Conservation (phyloP, 2,329 filamentous ascomycete species). For the Fusarium sp. region DNA sequence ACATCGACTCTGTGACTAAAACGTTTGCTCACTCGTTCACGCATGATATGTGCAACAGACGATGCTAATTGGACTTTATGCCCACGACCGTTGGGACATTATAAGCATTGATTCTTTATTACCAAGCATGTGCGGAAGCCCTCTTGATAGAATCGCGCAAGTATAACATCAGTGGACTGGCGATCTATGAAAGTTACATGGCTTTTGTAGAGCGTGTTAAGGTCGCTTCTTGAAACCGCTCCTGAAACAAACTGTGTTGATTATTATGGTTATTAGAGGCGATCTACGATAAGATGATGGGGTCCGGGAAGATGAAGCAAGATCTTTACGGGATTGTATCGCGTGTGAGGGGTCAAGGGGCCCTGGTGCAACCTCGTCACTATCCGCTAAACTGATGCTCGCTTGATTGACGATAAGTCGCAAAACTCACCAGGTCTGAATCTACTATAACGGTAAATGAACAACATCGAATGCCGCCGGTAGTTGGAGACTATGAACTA, state of each 20-base stretch:
- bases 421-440: neutral
- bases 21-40: neutral
- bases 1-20: neutral
- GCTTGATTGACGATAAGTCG: neutral
- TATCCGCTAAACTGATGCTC: neutral
- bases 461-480: slow-evolving; percentile 16
- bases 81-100: too few species aligned
- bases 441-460: neutral
- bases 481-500: slow-evolving; percentile 26
- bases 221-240: neutral
- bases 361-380: neutral
- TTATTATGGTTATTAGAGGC: neutral
- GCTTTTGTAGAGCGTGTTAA: neutral
- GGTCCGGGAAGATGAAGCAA: neutral
- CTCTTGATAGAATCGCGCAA: neutral
- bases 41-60: neutral
- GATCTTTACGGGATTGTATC: slow-evolving; percentile 10
- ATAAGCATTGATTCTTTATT: neutral
- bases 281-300: slow-evolving; percentile 1
- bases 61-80: neutral
- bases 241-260: neutral
- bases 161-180: neutral
- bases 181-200: neutral
- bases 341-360: neutral
- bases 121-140: neutral